Percentiles rank a stretch among this genome's conserved stretches.
Conservation (phyloP, 176 grass and related monocot genomes). For the Pontederia crassipes region DNA sequence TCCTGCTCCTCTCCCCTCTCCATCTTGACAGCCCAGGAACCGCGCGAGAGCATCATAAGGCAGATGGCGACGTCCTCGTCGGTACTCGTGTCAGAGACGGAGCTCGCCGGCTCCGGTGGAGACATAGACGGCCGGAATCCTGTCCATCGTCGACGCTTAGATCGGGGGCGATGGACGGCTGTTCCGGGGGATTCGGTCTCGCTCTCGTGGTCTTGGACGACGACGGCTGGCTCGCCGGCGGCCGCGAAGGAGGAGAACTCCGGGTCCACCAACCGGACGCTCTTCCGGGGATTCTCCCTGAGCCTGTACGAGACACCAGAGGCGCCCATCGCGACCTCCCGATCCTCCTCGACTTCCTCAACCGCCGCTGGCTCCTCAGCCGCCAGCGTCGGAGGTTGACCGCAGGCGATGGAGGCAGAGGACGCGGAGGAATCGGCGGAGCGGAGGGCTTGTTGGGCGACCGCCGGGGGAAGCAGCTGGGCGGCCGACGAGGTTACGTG, state of each 20-base stretch:
- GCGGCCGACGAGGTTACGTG: conserved; percentile 30
- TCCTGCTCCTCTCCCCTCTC: conserved; percentile 6
- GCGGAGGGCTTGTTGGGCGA: conserved; percentile 16
- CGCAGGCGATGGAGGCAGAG: conserved; percentile 3
- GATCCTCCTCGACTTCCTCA: conserved; percentile 18
- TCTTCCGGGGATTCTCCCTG: conserved; percentile 44
- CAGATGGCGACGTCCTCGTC: conserved; percentile 58
- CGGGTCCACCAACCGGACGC: conserved; percentile 25
- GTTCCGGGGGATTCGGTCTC: conserved; percentile 44
- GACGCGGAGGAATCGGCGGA: conserved; percentile 26
- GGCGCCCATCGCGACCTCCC: background rate
- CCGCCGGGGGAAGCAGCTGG: conserved; percentile 21
- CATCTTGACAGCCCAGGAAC: conserved; percentile 44
- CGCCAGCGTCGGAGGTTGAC: no score
- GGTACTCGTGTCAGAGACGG: conserved; percentile 54
- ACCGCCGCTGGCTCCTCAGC: background rate
- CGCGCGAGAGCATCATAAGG: conserved; percentile 63
- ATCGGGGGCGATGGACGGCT: conserved; percentile 10
- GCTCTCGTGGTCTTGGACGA: conserved; percentile 47
- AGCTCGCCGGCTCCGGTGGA: conserved; percentile 41
- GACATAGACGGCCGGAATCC: background rate
- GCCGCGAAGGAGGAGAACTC: conserved; percentile 32
- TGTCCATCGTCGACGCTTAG: conserved; percentile 21
- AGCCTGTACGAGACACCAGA: conserved; percentile 23
- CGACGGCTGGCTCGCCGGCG: background rate